These are phyloP conservation scores for Yarrowia sp. DNA, from an alignment of 805 yeast species.

Conservation along the genomic window DNA sequence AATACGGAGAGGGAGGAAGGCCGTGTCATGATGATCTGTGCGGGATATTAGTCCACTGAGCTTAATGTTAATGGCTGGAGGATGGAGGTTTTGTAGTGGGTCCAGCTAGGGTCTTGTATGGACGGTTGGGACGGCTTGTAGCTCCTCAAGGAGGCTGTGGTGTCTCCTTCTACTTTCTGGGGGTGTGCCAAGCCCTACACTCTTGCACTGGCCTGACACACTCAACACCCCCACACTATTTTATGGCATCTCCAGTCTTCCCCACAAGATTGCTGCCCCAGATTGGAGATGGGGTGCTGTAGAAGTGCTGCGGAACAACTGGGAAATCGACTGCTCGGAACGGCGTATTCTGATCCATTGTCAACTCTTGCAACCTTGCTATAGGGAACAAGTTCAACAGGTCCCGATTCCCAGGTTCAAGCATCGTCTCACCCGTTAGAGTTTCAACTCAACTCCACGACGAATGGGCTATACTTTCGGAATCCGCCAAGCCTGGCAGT, in stretches of 20 bases:
- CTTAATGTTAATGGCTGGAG: slow-evolving; percentile 19
- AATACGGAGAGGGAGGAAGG: slow-evolving; percentile 13
- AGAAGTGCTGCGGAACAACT: too few relatives aligned
- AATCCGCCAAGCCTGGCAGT: neutral
- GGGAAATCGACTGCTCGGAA: too few relatives aligned
- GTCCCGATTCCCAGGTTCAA: neutral
- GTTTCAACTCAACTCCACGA: slow-evolving; percentile 2
- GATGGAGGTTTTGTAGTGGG: neutral
- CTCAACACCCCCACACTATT: slow-evolving; percentile 1
- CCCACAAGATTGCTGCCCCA: slow-evolving; percentile 25
- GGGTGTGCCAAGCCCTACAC: neutral
- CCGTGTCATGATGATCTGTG: slow-evolving; percentile 26
- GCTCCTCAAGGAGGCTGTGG: neutral
- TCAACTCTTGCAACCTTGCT: too few relatives aligned
- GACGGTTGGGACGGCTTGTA: neutral
- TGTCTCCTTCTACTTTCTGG: neutral
- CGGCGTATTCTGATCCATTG: too few relatives aligned
- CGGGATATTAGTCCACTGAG: slow-evolving; percentile 29
- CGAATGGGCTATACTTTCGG: neutral
- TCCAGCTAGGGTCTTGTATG: neutral
- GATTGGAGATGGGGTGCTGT: neutral
- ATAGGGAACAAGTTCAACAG: neutral
- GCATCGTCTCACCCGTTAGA: neutral
- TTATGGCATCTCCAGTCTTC: slow-evolving; percentile 23
- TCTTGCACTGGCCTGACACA: neutral